Percentiles rank a stretch among this genome's conserved stretches.
Conservation (phyloP, 768 basidiomycete genomes). For the Amylocystis lapponica region DNA sequence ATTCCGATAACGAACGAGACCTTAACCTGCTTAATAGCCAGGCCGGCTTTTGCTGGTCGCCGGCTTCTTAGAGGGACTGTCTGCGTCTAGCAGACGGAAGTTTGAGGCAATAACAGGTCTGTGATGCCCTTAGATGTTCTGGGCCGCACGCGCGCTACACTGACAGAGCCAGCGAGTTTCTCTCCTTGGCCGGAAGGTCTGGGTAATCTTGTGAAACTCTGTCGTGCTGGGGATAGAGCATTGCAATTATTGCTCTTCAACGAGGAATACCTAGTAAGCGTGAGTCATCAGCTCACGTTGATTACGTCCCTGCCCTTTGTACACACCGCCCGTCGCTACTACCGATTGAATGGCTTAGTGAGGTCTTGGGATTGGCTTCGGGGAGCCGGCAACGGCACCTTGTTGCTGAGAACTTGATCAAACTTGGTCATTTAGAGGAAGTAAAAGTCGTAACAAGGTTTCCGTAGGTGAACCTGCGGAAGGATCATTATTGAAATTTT, state of each 20-base stretch:
- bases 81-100: constrained; percentile 75
- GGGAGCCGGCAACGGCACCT: constrained; percentile 47
- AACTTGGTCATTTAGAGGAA: constrained; percentile 84
- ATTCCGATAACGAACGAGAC: constrained; percentile 94
- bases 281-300: constrained; percentile 85
- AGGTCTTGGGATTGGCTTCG: constrained; percentile 76
- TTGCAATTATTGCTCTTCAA: constrained; percentile 92
- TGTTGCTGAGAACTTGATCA: constrained; percentile 54
- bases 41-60: constrained; percentile 63
- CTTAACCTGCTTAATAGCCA: constrained; percentile 91
- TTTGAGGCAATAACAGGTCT: constrained; percentile 91
- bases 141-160: constrained; percentile 85
- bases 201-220: constrained; percentile 77
- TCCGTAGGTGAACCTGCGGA: constrained; percentile 80
- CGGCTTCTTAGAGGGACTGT: constrained; percentile 85
- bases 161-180: constrained; percentile 84
- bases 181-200: constrained; percentile 72
- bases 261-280: constrained; percentile 87
- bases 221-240: constrained; percentile 85
- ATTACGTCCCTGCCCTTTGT: constrained; percentile 90
- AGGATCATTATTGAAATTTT: constrained; percentile 60
- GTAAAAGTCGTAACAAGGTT: constrained; percentile 81
- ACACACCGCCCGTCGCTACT: constrained; percentile 89
- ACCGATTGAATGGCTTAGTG: constrained; percentile 90
- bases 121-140: constrained; percentile 90